Percentiles rank a stretch among this genome's conserved stretches.
Conservation (phyloP, 345 rosid species). For the Durio zibethinus region DNA sequence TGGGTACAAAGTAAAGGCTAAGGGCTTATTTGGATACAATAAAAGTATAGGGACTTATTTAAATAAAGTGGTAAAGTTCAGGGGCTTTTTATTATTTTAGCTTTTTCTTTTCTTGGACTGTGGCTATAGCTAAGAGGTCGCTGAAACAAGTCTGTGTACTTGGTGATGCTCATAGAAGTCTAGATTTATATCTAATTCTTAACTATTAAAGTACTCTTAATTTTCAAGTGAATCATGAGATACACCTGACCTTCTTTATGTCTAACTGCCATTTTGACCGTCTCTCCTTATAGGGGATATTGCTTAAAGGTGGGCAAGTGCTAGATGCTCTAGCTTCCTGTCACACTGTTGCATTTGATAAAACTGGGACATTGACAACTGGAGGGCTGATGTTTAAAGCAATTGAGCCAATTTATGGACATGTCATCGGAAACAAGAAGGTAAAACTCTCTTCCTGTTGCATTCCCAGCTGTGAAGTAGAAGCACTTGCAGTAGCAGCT, state of each 20-base stretch:
- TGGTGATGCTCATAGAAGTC: not conserved
- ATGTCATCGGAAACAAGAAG: conserved; percentile 31
- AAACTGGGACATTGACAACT: conserved; percentile 97
- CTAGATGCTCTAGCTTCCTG: conserved; percentile 93
- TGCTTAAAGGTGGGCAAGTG: conserved; percentile 94
- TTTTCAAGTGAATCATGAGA: not conserved
- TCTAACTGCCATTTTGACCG: not conserved
- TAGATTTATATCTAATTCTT: conserved; percentile 1
- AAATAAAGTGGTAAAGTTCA: no score
- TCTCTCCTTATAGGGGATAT: conserved; percentile 60
- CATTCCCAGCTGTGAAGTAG: conserved; percentile 81
- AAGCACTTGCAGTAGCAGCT: conserved; percentile 98
- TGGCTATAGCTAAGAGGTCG: not conserved
- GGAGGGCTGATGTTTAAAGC: conserved; percentile 95
- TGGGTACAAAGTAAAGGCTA: no score
- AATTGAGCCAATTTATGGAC: conserved; percentile 94
- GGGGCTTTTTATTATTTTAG: no score
- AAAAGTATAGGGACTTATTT: no score
- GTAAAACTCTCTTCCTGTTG: conserved; percentile 53
- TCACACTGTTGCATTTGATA: conserved; percentile 92
- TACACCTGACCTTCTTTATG: not conserved
- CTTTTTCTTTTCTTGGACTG: not conserved
- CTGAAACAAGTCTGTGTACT: not conserved
- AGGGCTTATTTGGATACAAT: no score
- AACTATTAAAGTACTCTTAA: not conserved